phyloP scores from a whole-genome alignment of 1,284 basidiomycete species.

The Ustilago shanxiensis region DNA sequence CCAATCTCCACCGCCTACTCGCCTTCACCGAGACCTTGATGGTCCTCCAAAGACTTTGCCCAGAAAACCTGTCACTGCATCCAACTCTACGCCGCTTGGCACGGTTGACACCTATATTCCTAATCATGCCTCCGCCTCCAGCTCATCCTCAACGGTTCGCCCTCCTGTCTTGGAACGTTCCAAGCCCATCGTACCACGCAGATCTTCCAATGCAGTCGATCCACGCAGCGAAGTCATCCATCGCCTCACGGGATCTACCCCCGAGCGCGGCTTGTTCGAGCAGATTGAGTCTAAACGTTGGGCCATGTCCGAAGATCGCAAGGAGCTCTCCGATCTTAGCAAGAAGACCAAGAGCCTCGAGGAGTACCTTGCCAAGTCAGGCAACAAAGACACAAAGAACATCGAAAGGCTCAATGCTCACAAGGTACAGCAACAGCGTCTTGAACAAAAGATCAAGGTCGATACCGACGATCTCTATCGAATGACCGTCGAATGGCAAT shows the following conservation, averaged over 20 bases:
- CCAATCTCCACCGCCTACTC: constrained; percentile 17
- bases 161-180: background rate
- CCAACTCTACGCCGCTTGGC: constrained; percentile 3
- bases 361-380: constrained; percentile 14
- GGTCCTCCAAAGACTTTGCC: constrained; percentile 14
- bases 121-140: constrained; percentile 12
- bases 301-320: constrained; percentile 20
- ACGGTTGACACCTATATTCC: background rate
- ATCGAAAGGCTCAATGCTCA: constrained; percentile 12
- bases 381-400: constrained; percentile 2
- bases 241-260: background rate
- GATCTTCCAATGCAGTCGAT: constrained; percentile 1
- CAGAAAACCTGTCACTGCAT: constrained; percentile 12
- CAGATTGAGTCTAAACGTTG: constrained; percentile 20
- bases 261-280: constrained; percentile 19
- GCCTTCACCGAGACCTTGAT: constrained; percentile 16
- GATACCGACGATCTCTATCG: constrained; percentile 11
- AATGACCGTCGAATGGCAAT: constrained; percentile 20
- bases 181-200: background rate
- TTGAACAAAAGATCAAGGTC: constrained; percentile 22
- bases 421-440: background rate
- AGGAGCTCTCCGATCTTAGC: constrained; percentile 11
- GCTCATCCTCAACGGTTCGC: background rate
- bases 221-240: constrained; percentile 9
- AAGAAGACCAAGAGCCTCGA: constrained; percentile 18